Evolutionary conservation across 148 eudicot genomes (phyloP), one percentile per base, ranked within the genome.

Genomic region (Arctostaphylos glauca): DNA sequence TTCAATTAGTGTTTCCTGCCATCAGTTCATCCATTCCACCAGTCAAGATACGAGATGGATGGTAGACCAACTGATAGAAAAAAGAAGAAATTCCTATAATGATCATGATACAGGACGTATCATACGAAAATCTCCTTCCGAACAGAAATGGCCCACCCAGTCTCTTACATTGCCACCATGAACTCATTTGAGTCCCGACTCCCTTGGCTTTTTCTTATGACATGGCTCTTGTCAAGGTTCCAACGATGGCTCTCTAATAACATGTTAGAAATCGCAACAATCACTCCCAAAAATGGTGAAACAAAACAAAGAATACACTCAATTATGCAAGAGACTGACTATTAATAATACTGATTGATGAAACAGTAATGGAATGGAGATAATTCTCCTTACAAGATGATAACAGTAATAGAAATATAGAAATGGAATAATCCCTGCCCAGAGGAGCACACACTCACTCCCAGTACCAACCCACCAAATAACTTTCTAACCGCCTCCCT

Each of bases 101-200:
- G 47, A 70, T 9, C 43, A 23, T 8, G 2, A 10, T 44, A 72
- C 9, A 72, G 16, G n/a, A n/a, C n/a, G 23, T 44, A 70, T 41
- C 47, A 10, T 38, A 38, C 19, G 52, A 72, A 46, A 46, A 43
- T 5, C 16, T 7, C n/a, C 18, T 43, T 16, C 76, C 10, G 7
- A 46, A 16, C 49, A 72, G 47, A 13, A 72, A 72, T 16, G 23
- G 31, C 5, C 53, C 23, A 44, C 54, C 6, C 25, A 47, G 25
- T 8, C n/a, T 73, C 76, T 31, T 48, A 73, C 21, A 46, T 73
- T 73, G 23, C 76, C 76, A 16, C 74, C 14, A 15, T 70, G 74
- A 70, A 13, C 54, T n/a, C 12, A 16, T 73, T 73, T 19, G 31
- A 18, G 54, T 46, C 53, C 9, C n/a, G n/a, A n/a, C n/a, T n/a